Evolutionary conservation across 2,329 filamentous ascomycete genomes (phyloP), one percentile per base, ranked within the genome.

Genomic region (Corynespora cassiicola): DNA sequence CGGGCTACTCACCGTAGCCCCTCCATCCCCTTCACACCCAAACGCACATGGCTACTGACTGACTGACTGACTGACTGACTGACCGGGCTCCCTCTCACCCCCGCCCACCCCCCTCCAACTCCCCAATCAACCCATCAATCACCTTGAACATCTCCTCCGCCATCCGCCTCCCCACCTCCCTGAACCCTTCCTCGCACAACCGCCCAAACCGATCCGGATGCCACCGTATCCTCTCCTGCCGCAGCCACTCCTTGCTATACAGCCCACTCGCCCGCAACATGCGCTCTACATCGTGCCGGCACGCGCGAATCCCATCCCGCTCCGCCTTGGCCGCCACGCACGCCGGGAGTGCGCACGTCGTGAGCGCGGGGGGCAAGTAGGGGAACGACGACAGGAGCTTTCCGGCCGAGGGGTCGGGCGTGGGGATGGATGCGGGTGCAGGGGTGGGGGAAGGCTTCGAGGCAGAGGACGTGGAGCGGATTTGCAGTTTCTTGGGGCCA

Each of bases 101-200:
- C n/a, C n/a, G n/a, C n/a, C n/a, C n/a, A n/a, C n/a, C 37, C 1
- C 12, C 21, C 33, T 49, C 48, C 12, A 58, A 16, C 21, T 64
- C 58, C 23, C 47, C 53, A 31, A 67, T 60, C 36, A 68, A 33
- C 5, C 36, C 47, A 36, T 61, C 61, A 15, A 66, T 53, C 24
- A 63, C 47, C 43, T 68, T 68, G 21, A 65, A 68, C 62, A 68
- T 66, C 43, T 68, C 65, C 17, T 62, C 65, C 1, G 58, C 58
- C 46, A 65, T 38, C 31, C 45, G 60, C 34, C 46, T 54, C 17
- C 65, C 65, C 18, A 39, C 45, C 32, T 66, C 64, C 24, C 62
- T 54, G 47, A 50, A 68, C 6, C 41, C 34, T 29, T 58, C 62
- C 11, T 56, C 57, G 17, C 65, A 68, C 22, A 68, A 20, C 20